Conservation (phyloP, 1,139 yeast genomes). For the Yamadazyma diddensiae region DNA sequence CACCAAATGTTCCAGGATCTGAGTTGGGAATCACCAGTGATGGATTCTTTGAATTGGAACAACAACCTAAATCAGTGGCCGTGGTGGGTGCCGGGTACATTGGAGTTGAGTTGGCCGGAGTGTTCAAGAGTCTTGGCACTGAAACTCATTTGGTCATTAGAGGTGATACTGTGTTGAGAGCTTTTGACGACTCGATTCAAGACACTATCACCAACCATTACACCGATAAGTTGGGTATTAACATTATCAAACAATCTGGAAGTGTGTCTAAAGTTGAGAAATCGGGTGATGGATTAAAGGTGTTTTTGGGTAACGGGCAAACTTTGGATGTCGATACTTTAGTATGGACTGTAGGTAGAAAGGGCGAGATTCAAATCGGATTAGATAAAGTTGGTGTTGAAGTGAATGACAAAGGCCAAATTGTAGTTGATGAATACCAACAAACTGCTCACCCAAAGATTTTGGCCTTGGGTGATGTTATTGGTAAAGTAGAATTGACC, state of each 20-base stretch:
- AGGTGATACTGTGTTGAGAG: slow-evolving; percentile 84
- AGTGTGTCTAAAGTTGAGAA: slow-evolving; percentile 62
- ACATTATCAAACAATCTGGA: slow-evolving; percentile 65
- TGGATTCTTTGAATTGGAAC: slow-evolving; percentile 78
- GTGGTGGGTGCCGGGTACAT: slow-evolving; percentile 98
- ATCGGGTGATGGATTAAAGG: slow-evolving; percentile 55
- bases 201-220: slow-evolving; percentile 76
- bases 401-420: slow-evolving; percentile 53
- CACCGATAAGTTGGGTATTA: slow-evolving; percentile 68
- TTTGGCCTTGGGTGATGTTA: slow-evolving; percentile 89
- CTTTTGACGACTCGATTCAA: slow-evolving; percentile 82
- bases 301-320: slow-evolving; percentile 53
- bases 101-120: slow-evolving; percentile 93
- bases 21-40: slow-evolving; percentile 87
- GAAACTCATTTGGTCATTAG: slow-evolving; percentile 86
- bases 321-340: slow-evolving; percentile 71
- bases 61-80: slow-evolving; percentile 89
- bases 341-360: slow-evolving; percentile 94
- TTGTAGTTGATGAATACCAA: slow-evolving; percentile 85
- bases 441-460: slow-evolving; percentile 69
- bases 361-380: slow-evolving; percentile 69
- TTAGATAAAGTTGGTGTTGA: slow-evolving; percentile 74
- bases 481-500: slow-evolving; percentile 87
- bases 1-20: slow-evolving; percentile 70
- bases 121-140: slow-evolving; percentile 84